Conservation (phyloP, 164 flowering plant genomes). For the Pachysandra terminalis region DNA sequence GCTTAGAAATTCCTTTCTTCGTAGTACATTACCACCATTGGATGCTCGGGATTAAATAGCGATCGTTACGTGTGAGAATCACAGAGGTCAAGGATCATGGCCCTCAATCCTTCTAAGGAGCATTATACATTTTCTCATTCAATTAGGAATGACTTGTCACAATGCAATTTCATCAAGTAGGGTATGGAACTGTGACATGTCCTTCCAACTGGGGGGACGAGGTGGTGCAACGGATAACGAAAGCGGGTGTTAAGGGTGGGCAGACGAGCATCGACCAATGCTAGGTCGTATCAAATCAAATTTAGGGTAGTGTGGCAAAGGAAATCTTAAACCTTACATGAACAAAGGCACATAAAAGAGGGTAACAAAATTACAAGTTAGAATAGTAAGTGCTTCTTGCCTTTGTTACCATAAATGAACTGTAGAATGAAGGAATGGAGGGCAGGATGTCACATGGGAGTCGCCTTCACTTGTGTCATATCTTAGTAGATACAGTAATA, state of each 20-base stretch:
- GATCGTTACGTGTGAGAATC: no score
- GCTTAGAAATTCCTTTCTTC: no score
- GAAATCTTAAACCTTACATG: not conserved
- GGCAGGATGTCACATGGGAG: constrained; percentile 14
- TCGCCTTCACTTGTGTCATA: not conserved
- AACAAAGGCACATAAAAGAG: not conserved
- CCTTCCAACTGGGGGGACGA: no score
- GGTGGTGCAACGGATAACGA: not conserved
- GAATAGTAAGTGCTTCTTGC: not conserved
- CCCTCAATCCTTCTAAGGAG: not conserved
- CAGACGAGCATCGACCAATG: not conserved
- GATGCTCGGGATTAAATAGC: no score
- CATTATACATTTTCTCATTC: not conserved
- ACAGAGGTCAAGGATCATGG: not conserved
- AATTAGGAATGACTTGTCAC: not conserved
- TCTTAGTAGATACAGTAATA: not conserved
- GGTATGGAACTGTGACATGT: not conserved
- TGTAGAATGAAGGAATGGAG: constrained; percentile 2
- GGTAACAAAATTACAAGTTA: not conserved
- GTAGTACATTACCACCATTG: no score
- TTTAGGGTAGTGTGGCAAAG: not conserved
- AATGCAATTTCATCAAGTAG: not conserved
- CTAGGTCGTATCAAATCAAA: not conserved
- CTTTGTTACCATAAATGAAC: constrained; percentile 11
- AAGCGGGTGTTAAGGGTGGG: no score